Percentiles rank a stretch among this genome's conserved stretches.
These are phyloP conservation scores for Dendrocalamus sinicus DNA, from an alignment of 176 grass and related monocot genomes.

Conservation along the genomic window DNA sequence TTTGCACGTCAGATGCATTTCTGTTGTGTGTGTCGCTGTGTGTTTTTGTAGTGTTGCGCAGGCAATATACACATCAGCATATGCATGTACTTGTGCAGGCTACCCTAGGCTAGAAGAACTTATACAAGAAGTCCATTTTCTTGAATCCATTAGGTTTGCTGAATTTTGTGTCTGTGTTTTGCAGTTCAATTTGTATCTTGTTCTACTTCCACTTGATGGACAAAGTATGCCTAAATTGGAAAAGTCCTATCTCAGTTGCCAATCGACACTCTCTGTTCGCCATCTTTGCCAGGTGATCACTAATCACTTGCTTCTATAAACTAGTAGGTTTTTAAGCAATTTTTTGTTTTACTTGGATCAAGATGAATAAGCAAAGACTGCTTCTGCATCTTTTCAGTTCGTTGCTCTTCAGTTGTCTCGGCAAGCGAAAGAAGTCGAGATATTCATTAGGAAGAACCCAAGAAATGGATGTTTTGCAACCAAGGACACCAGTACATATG, in stretches of 20 bases:
- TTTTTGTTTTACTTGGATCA: background rate
- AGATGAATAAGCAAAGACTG: constrained; percentile 15
- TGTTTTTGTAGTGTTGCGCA: background rate
- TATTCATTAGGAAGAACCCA: constrained; percentile 49
- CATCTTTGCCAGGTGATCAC: constrained; percentile 70
- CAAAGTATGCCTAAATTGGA: constrained; percentile 63
- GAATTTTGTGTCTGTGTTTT: constrained; percentile 37
- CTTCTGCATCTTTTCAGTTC: constrained; percentile 43
- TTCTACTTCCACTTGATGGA: constrained; percentile 62
- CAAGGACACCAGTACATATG: constrained; percentile 11
- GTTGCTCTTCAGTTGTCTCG: constrained; percentile 57
- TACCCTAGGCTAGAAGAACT: background rate
- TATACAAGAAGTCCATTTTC: constrained; percentile 16
- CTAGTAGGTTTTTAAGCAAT: background rate
- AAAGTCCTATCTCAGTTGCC: constrained; percentile 59
- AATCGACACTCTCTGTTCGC: constrained; percentile 56
- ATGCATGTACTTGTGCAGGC: constrained; percentile 21
- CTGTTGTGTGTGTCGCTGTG: background rate
- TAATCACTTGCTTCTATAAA: constrained; percentile 7
- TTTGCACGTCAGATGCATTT: background rate
- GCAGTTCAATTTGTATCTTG: constrained; percentile 66
- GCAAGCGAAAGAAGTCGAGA: constrained; percentile 56
- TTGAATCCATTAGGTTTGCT: constrained; percentile 22
- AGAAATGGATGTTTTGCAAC: background rate
- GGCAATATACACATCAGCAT: constrained; percentile 17